Conservation (phyloP, 768 basidiomycete species). For the Panellus pusillus region DNA sequence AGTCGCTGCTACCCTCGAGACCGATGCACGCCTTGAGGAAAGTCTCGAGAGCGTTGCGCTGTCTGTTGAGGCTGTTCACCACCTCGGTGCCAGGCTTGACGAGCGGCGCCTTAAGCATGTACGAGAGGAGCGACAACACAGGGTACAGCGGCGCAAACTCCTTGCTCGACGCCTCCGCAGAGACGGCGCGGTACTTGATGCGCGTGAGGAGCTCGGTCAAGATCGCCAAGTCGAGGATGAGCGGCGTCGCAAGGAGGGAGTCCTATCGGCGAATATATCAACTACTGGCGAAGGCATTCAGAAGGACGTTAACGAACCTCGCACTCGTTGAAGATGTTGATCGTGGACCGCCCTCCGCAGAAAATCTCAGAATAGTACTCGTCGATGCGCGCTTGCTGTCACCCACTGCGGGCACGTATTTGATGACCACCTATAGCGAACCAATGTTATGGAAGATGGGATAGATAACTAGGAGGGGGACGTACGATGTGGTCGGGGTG, state of each 20-base stretch:
- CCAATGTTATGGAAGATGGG: background rate
- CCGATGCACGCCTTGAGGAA: slow-evolving; percentile 96
- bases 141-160: slow-evolving; percentile 87
- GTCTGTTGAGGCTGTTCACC: slow-evolving; percentile 92
- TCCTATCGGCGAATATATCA: slow-evolving; percentile 56
- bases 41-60: slow-evolving; percentile 89
- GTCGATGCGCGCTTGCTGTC: slow-evolving; percentile 98
- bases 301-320: slow-evolving; percentile 54
- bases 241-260: slow-evolving; percentile 91
- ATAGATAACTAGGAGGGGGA: background rate
- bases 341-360: slow-evolving; percentile 91
- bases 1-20: slow-evolving; percentile 77
- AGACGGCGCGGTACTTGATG: slow-evolving; percentile 75
- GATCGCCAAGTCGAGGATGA: slow-evolving; percentile 93
- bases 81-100: slow-evolving; percentile 94
- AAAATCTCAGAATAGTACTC: slow-evolving; percentile 99
- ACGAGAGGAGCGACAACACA: slow-evolving; percentile 88
- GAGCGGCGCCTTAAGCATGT: slow-evolving; percentile 98
- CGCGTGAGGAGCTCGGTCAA: slow-evolving; percentile 93
- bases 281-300: background rate
- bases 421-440: slow-evolving; percentile 69
- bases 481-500: slow-evolving; percentile 88
- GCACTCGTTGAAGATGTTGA: slow-evolving; percentile 98
- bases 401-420: slow-evolving; percentile 94
- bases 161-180: slow-evolving; percentile 35